Base-by-base conservation (phyloP, 2,329 filamentous ascomycete genomes). In the Xylariomycetidae sp. region DNA sequence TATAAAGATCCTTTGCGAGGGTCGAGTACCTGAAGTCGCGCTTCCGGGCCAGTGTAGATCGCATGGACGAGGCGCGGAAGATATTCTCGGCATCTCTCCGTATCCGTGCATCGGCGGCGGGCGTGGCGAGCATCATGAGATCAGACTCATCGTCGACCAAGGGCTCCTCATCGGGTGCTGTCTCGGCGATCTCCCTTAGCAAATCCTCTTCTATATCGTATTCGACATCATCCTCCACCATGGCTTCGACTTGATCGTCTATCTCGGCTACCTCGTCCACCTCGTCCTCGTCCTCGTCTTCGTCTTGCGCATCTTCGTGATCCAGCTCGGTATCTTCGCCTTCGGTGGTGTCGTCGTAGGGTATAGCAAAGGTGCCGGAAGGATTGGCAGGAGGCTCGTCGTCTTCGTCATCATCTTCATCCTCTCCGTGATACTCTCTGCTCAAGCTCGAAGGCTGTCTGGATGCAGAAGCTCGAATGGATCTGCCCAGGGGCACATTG, bases 1-100 rank as follows among this genome's bases (percentile, higher is more conserved):
- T 55, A 67, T 81, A 78, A 8, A 89, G 60, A 40, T 82, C 80
- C 54, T 82, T 85, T 18, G 86, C 85, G 38, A 94, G 77, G 6
- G 74, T 66, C 4, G 79, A 73, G 50, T 88, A 84, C 27, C 78
- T 75, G 32, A 80, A 79, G 7, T 78, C 72, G 30, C 71, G 72
- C 42, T 66, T 44, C 44, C 49, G 37, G 42, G 57, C 42, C 44
- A 60, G 41, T 51, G 61, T 36, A 34, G 69, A 62, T 27, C 64
- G 69, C 37, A 66, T 62, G 12, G 68, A 56, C 4, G 74, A 76
- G 27, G 70, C 68, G 25, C 71, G 69, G 48, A 69, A 73, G 35
- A 77, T 69, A 34, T 67, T 66, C 38, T 77, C 70, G 10, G 75
- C 74, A 54, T 80, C 74, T 36, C 59, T 66, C 32, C 64, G 64